A percentile compares a stretch with the other conserved stretches of the same genome.
phyloP scores from a whole-genome alignment of 164 flowering plant species.

The Vitis rupestris region DNA sequence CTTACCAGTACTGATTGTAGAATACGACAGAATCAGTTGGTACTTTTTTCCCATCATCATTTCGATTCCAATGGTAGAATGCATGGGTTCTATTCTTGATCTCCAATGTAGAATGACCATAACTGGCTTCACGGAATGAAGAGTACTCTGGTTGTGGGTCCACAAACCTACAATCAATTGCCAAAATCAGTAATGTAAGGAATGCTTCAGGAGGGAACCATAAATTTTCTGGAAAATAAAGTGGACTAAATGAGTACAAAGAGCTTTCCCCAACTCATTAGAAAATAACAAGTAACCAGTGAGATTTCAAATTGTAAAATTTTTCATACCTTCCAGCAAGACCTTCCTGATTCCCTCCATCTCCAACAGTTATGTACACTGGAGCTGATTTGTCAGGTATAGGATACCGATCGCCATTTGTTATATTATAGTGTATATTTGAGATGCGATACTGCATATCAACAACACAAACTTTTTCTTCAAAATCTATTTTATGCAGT shows the following conservation, averaged over 20 bases:
- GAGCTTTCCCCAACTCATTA: too few species aligned
- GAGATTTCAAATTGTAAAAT: too few species aligned
- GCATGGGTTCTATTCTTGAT: constrained; percentile 94
- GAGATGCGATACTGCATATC: constrained; percentile 83
- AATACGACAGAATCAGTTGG: constrained; percentile 63
- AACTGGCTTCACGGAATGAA: constrained; percentile 94
- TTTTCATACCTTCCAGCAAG: constrained; percentile 62
- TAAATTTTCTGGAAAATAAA: too few species aligned
- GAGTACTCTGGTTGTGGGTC: constrained; percentile 96
- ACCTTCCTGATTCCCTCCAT: constrained; percentile 99
- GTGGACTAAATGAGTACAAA: too few species aligned
- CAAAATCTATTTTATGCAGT: neutral
- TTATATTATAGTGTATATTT: constrained; percentile 66
- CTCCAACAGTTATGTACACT: constrained; percentile 92
- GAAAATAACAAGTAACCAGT: too few species aligned
- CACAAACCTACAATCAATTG: constrained; percentile 44
- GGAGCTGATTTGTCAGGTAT: constrained; percentile 88
- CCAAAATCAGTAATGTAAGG: too few species aligned
- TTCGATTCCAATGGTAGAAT: constrained; percentile 84
- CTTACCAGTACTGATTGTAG: constrained; percentile 88
- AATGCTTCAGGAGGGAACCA: too few species aligned
- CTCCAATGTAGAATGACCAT: constrained; percentile 89
- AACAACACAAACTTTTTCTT: neutral
- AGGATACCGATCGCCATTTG: constrained; percentile 64
- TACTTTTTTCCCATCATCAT: constrained; percentile 80